Conservation (phyloP, 2,329 filamentous ascomycete genomes). For the Chalaropsis ovoidea region DNA sequence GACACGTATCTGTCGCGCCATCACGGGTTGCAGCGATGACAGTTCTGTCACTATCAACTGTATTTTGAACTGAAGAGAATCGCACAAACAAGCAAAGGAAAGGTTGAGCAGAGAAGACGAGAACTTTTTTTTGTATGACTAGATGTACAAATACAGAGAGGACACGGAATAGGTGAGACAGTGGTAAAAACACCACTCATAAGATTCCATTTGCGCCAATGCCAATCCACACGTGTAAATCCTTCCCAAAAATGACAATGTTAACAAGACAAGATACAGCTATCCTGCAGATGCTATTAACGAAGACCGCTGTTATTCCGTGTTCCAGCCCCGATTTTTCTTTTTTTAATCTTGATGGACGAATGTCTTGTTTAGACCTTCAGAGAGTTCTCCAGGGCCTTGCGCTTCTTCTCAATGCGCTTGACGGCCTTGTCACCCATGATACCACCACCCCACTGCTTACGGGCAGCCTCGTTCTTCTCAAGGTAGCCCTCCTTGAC, state of each 20-base stretch:
- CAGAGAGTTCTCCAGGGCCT: slow-evolving; percentile 87
- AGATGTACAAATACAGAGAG: not conserved
- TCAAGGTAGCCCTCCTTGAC: slow-evolving; percentile 97
- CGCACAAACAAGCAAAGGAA: not conserved
- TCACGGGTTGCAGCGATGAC: too few relatives aligned
- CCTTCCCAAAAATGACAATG: slow-evolving; percentile 18
- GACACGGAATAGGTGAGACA: not conserved
- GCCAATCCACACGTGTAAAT: slow-evolving; percentile 16
- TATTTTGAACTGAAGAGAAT: not conserved
- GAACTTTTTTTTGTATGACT: slow-evolving; percentile 10
- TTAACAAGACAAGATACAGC: slow-evolving; percentile 24
- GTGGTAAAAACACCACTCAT: slow-evolving; percentile 18
- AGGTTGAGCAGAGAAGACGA: not conserved
- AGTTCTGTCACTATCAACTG: not conserved
- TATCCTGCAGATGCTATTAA: slow-evolving; percentile 20
- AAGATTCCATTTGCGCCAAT: slow-evolving; percentile 25
- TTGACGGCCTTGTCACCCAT: slow-evolving; percentile 91
- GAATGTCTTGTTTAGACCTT: slow-evolving; percentile 65
- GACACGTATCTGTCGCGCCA: too few relatives aligned
- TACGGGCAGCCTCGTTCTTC: slow-evolving; percentile 83
- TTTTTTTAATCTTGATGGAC: slow-evolving; percentile 18
- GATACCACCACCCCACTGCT: slow-evolving; percentile 98
- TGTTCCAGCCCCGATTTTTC: slow-evolving; percentile 24
- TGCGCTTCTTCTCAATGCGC: slow-evolving; percentile 73
- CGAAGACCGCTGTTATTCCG: slow-evolving; percentile 20